phyloP scores from a whole-genome alignment of 768 basidiomycete genomes.

The Strobilomyces confusus region DNA sequence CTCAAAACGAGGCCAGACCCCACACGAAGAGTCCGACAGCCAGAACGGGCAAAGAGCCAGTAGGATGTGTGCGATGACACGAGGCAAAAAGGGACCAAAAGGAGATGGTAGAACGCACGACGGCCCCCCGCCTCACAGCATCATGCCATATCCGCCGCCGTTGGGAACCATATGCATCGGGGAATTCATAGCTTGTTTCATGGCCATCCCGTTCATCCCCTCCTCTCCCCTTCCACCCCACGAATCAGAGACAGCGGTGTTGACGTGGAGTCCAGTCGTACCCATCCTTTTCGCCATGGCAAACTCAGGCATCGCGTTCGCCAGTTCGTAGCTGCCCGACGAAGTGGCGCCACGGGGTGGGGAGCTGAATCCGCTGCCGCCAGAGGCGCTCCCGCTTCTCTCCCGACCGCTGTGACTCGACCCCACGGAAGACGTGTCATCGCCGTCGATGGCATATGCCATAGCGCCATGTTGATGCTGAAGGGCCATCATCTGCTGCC shows the following conservation, averaged over 20 bases:
- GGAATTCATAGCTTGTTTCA: constrained; percentile 32
- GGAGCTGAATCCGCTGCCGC: constrained; percentile 31
- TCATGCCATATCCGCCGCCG: constrained; percentile 36
- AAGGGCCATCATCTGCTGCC: constrained; percentile 31
- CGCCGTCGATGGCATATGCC: constrained; percentile 32
- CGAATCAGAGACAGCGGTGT: constrained; percentile 20
- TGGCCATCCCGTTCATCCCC: constrained; percentile 32
- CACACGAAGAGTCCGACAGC: constrained; percentile 14
- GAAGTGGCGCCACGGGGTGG: constrained; percentile 28
- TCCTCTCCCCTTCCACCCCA: constrained; percentile 29
- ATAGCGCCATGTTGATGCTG: constrained; percentile 28
- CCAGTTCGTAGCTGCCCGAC: constrained; percentile 35
- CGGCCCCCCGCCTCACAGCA: constrained; percentile 28
- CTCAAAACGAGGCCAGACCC: constrained; percentile 12
- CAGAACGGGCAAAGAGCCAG: constrained; percentile 6
- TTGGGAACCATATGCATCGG: constrained; percentile 40
- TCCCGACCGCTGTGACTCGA: constrained; percentile 33
- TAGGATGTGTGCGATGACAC: constrained; percentile 11
- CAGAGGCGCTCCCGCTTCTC: constrained; percentile 37
- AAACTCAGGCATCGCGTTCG: constrained; percentile 28
- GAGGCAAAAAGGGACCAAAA: neutral
- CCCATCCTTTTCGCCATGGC: constrained; percentile 20
- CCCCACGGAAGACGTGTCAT: constrained; percentile 37
- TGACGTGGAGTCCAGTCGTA: constrained; percentile 24
- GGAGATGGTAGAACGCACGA: constrained; percentile 6